phyloP scores from a whole-genome alignment of 148 eudicot species.

The Pharnaceum exiguum region DNA sequence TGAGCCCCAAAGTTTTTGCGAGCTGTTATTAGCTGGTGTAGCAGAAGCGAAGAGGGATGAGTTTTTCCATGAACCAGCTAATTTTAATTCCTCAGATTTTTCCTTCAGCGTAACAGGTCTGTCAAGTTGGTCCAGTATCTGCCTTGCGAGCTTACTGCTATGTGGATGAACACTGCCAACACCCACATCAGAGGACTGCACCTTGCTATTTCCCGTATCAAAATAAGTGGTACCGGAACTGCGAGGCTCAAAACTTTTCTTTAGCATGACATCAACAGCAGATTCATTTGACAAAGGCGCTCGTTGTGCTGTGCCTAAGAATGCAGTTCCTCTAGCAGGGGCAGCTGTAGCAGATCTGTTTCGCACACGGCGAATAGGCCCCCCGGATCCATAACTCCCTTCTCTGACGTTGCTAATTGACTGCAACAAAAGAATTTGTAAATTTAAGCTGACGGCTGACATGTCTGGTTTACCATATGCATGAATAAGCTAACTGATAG shows the following conservation, averaged over 20 bases:
- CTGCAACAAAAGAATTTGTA: constrained; percentile 22
- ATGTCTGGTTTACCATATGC: too few species aligned
- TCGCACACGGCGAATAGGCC: constrained; percentile 64
- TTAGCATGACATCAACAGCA: constrained; percentile 32
- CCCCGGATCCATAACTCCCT: constrained; percentile 55
- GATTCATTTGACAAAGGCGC: constrained; percentile 28
- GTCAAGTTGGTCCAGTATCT: constrained; percentile 72
- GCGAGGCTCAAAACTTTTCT: constrained; percentile 34
- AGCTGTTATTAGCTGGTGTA: constrained; percentile 9
- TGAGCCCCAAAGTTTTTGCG: constrained; percentile 13
- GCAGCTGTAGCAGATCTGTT: constrained; percentile 50
- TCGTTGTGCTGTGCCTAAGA: constrained; percentile 29
- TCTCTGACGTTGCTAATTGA: constrained; percentile 25
- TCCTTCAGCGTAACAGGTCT: constrained; percentile 59
- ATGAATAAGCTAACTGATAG: too few species aligned
- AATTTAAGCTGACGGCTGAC: too few species aligned
- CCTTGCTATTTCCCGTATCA: constrained; percentile 15
- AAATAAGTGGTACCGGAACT: constrained; percentile 24
- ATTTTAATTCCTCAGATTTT: constrained; percentile 59
- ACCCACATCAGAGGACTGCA: constrained; percentile 25
- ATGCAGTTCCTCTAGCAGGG: constrained; percentile 42
- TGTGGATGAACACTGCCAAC: constrained; percentile 33
- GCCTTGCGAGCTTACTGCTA: constrained; percentile 51
- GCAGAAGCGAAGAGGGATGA: constrained; percentile 28
- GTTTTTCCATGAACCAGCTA: constrained; percentile 48